These are phyloP conservation scores for Geoglossum cookeanum DNA, from an alignment of 2,329 filamentous ascomycete genomes.

Conservation along the genomic window DNA sequence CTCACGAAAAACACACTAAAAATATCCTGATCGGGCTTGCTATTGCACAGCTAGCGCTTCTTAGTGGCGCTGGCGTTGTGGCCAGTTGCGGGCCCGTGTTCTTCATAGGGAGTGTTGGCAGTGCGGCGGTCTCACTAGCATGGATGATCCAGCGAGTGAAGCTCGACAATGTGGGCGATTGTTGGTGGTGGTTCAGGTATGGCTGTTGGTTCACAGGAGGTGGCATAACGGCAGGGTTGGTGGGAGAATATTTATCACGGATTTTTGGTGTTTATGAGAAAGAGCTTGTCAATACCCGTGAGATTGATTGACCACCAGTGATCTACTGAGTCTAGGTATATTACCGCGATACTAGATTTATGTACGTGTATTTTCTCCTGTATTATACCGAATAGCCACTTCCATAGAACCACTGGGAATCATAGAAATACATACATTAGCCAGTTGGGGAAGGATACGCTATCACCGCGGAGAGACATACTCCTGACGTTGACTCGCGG, in stretches of 20 bases:
- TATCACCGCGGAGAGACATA: too few species aligned
- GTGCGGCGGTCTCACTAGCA: constrained; percentile 38
- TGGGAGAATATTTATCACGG: constrained; percentile 37
- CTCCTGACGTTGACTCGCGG: too few species aligned
- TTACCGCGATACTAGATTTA: too few species aligned
- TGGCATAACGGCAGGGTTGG: constrained; percentile 38
- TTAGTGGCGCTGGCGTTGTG: constrained; percentile 49
- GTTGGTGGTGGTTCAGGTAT: constrained; percentile 63
- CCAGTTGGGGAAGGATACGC: too few species aligned
- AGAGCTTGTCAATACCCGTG: background rate
- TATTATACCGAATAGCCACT: too few species aligned
- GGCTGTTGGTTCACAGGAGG: constrained; percentile 51
- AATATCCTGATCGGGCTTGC: constrained; percentile 53
- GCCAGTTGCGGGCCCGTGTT: constrained; percentile 50
- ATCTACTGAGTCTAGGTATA: background rate
- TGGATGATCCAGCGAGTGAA: constrained; percentile 50
- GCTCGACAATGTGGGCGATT: constrained; percentile 44
- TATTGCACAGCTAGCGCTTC: constrained; percentile 45
- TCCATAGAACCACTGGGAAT: too few species aligned
- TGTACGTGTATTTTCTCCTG: too few species aligned
- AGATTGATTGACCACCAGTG: background rate
- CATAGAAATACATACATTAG: too few species aligned
- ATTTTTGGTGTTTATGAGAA: constrained; percentile 21
- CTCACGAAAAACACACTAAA: constrained; percentile 62
- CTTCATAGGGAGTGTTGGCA: constrained; percentile 47